Evolutionary conservation across 2,329 filamentous ascomycete species (phyloP).

Genomic region (Chaetothyriales sp.): DNA sequence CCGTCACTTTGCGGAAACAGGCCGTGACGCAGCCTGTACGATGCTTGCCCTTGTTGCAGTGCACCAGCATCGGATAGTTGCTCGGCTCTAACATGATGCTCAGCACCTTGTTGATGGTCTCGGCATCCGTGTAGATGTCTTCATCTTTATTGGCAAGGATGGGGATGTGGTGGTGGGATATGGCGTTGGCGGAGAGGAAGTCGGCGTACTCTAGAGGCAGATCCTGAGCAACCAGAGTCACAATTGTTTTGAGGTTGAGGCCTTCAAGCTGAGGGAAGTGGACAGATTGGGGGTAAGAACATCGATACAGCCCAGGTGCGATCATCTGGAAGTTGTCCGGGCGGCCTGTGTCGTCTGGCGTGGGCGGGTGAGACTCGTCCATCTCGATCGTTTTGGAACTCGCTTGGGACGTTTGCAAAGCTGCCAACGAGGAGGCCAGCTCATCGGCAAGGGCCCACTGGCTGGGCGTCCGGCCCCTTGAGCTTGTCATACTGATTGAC

Average conservation of each 20-base stretch:
- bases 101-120: slow-evolving; percentile 56
- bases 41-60: slow-evolving; percentile 91
- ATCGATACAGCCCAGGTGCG: slow-evolving; percentile 60
- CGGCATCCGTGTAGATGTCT: slow-evolving; percentile 45
- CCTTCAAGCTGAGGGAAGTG: slow-evolving; percentile 56
- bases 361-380: slow-evolving; percentile 20
- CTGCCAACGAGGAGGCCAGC: slow-evolving; percentile 5
- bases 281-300: slow-evolving; percentile 57
- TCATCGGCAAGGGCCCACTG: slow-evolving; percentile 3
- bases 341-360: slow-evolving; percentile 20
- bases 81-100: slow-evolving; percentile 52
- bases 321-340: slow-evolving; percentile 67
- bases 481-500: not conserved
- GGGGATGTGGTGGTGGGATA: slow-evolving; percentile 58
- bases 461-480: not conserved
- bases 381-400: slow-evolving; percentile 10
- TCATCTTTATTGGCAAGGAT: slow-evolving; percentile 79
- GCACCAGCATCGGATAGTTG: slow-evolving; percentile 70
- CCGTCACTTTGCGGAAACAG: slow-evolving; percentile 56
- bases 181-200: slow-evolving; percentile 53
- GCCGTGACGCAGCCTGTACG: slow-evolving; percentile 82
- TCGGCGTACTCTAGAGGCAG: slow-evolving; percentile 33
- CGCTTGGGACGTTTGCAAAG: slow-evolving; percentile 4
- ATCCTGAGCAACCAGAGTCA: slow-evolving; percentile 38
- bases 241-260: slow-evolving; percentile 60